Evolutionary conservation across 2,329 filamentous ascomycete species (phyloP).

Genomic region (Madurella fahalii): DNA sequence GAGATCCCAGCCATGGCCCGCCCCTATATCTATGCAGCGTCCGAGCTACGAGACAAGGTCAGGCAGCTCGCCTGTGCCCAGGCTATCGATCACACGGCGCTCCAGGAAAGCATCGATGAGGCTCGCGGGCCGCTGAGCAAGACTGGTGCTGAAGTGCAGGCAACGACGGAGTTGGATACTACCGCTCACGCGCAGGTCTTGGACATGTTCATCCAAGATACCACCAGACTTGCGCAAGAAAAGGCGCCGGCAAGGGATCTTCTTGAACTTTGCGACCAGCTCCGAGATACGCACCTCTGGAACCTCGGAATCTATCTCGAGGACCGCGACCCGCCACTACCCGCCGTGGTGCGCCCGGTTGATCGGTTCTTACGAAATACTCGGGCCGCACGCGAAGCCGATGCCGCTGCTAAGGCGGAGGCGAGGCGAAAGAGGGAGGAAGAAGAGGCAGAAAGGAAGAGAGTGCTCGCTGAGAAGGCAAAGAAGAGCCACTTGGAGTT

Average conservation of each 20-base stretch:
- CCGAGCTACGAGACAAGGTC: slow-evolving; percentile 36
- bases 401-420: slow-evolving; percentile 48
- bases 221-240: slow-evolving; percentile 40
- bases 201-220: slow-evolving; percentile 9
- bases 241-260: slow-evolving; percentile 53
- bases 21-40: slow-evolving; percentile 55
- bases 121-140: slow-evolving; percentile 9
- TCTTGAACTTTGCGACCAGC: slow-evolving; percentile 60
- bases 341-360: slow-evolving; percentile 61
- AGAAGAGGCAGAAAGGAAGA: slow-evolving; percentile 41
- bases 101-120: slow-evolving; percentile 20
- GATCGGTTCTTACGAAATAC: slow-evolving; percentile 53
- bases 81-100: slow-evolving; percentile 29
- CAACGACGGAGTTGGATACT: slow-evolving; percentile 30
- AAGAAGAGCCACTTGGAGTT: slow-evolving; percentile 29
- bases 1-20: slow-evolving; percentile 58
- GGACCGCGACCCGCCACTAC: slow-evolving; percentile 55
- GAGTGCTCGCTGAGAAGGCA: slow-evolving; percentile 32
- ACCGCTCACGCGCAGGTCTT: slow-evolving; percentile 31
- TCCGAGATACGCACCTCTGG: slow-evolving; percentile 63
- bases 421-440: slow-evolving; percentile 31
- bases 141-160: slow-evolving; percentile 22
- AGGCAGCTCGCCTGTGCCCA: slow-evolving; percentile 38
- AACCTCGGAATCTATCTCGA: slow-evolving; percentile 67
- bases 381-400: slow-evolving; percentile 50